Evolutionary conservation across 176 grass and related monocot species (phyloP), one percentile per base, ranked within the genome.

Genomic region (Bonia amplexicaulis): DNA sequence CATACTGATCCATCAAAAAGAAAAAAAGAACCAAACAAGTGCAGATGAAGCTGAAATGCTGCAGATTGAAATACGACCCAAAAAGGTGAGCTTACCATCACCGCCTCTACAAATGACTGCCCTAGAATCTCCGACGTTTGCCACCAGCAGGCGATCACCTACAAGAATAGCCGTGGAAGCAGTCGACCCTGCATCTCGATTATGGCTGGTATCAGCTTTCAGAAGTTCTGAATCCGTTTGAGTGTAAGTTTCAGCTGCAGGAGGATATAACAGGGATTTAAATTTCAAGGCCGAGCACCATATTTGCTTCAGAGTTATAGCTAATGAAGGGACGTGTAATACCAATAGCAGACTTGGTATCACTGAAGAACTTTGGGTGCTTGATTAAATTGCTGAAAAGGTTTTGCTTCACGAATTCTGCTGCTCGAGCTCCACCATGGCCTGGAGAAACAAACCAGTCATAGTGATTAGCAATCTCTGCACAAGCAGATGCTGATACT

Each of bases 291-390:
- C 59, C 17, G 80, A 7, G 20, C 49, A 63, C 29, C 19, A 69
- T 59, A 6, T 79, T 82, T 19, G 23, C 16, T 33, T 46, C 6
- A 79, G 12, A 68, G 2, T 12, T 4, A 53, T 20, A 37, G 15
- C 1, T 0, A 7, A 3, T 22, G n/a, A 12, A 66, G 19, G 49
- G 46, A 44, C 0, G 68, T 80, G 25, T 9, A 73, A 14, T 82
- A 94, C 94, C 94, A 71, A 97, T 97, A 29, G 95, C 95, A 11
- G 89, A 92, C 74, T 92, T 97, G 84, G 92, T 94, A 52, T 97
- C 95, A 3, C 61, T 94, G n/a, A 89, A 89, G 65, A 97, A 92
- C 66, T 94, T 97, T 0, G 95, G 90, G 41, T 97, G 90, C 58
- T 82, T 94, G 77, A 94, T 92, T 26, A 97, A 60, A 80, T 97